Conservation (phyloP, 2,329 filamentous ascomycete genomes). For the Botrytis aclada region DNA sequence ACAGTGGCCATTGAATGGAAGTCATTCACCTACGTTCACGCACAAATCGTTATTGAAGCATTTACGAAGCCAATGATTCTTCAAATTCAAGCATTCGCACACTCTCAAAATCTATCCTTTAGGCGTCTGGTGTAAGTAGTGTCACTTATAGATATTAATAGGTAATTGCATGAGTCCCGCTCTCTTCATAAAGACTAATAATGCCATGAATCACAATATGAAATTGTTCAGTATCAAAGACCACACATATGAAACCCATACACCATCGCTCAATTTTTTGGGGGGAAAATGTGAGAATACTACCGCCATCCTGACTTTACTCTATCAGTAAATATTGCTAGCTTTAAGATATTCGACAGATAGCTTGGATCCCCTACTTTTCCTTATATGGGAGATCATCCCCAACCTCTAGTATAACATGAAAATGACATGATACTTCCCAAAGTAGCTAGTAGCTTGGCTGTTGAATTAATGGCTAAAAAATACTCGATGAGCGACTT, state of each 20-base stretch:
- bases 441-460: fast-evolving
- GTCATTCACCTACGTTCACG: no score
- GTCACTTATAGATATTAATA: not conserved
- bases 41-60: no score
- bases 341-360: not conserved
- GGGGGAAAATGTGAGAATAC: fast-evolving
- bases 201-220: not conserved
- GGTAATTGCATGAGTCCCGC: fast-evolving
- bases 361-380: no score
- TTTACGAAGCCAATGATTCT: no score
- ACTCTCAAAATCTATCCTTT: no score
- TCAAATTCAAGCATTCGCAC: no score
- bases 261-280: not conserved
- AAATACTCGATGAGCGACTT: no score
- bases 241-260: not conserved
- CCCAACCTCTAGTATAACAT: fast-evolving
- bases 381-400: fast-evolving
- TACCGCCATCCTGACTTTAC: fast-evolving
- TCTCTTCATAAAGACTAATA: not conserved
- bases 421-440: not conserved
- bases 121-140: no score
- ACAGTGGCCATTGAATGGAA: no score
- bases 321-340: not conserved
- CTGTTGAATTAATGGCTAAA: not conserved
- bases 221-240: not conserved